Conservation (phyloP, 345 rosid species). For the Lepidium sativum region DNA sequence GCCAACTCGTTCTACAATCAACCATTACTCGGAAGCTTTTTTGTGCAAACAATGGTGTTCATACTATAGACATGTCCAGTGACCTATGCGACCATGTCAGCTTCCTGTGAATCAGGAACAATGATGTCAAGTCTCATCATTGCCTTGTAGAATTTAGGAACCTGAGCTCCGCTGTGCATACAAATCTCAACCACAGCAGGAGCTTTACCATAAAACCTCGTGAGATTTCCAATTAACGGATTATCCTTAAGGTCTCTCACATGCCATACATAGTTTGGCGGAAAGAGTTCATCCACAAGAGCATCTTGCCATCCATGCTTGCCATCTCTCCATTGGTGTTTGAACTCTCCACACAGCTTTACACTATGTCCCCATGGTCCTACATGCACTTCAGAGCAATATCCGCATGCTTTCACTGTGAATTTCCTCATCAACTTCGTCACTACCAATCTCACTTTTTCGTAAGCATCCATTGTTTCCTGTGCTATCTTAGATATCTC, state of each 20-base stretch:
- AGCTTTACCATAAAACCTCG: conserved; percentile 76
- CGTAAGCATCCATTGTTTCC: conserved; percentile 73
- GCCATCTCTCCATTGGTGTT: conserved; percentile 98
- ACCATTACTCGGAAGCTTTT: not conserved
- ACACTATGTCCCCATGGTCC: conserved; percentile 96
- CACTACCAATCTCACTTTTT: conserved; percentile 50
- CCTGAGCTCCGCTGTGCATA: conserved; percentile 63
- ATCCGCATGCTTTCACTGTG: conserved; percentile 89
- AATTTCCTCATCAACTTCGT: conserved; percentile 59
- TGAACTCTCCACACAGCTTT: conserved; percentile 82
- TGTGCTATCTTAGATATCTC: conserved; percentile 64
- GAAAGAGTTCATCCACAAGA: conserved; percentile 58
- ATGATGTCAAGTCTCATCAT: conserved; percentile 97
- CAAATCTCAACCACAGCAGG: conserved; percentile 81
- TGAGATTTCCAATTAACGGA: conserved; percentile 49
- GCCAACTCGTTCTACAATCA: conserved; percentile 1
- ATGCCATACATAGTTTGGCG: conserved; percentile 78
- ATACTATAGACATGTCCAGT: not conserved
- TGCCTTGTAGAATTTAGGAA: conserved; percentile 57
- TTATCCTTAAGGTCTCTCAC: conserved; percentile 57
- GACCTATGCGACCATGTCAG: conserved; percentile 46
- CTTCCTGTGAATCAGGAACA: conserved; percentile 69
- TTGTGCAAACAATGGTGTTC: not conserved
- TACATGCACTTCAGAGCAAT: conserved; percentile 84
- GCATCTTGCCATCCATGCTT: conserved; percentile 98